Base-by-base conservation (phyloP, 345 rosid species). In the Brassica juncea region DNA sequence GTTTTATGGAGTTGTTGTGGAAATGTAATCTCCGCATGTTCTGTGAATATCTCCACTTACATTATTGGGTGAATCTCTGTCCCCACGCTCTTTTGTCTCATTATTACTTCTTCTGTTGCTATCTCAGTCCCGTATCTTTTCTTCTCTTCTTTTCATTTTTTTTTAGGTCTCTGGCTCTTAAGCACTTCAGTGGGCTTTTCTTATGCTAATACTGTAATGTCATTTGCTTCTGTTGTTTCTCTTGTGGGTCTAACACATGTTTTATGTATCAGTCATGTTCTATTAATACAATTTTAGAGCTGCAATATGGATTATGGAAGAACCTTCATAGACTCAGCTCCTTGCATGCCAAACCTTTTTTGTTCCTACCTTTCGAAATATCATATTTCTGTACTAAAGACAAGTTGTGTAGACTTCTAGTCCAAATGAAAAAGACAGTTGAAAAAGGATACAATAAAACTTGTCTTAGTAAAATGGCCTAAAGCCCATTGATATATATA, bases 61-160 rank as follows among this genome's bases (percentile, higher is more conserved):
- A 54, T 54, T 54, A 49, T 68, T 74, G 55, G 79, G 82, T 69
- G 49, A 73, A 61, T 39, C 16, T 58, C 0, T 63, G 79, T 27
- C 75, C 75, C 75, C 79, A 68, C 79, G 71, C 71, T 54, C 67
- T 39, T 68, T 74, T 69, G 75, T 74, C 61, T 80, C 71, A 74
- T 80, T 68, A 69, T 74, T 69, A 74, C 75, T 69, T 69, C 82
- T 74, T 74, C 54, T 69, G 75, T 80, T 68, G 63, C 71, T 74
- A 44, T 58, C 77, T 55, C 77, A 71, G 27, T 63, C 76, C 57
- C 75, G 25, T 71, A 9, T 66, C 54, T 54, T 44, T 1, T 77
- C 64, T 28, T 15, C 59, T 8, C 30, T 27, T 7, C 5, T 30
- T 21, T 61, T 75, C 12, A 19, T 10, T 4, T 54, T 21, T 54